These are phyloP conservation scores for Apiotrichum montevideense DNA, from an alignment of 1,284 basidiomycete genomes.

Conservation along the genomic window DNA sequence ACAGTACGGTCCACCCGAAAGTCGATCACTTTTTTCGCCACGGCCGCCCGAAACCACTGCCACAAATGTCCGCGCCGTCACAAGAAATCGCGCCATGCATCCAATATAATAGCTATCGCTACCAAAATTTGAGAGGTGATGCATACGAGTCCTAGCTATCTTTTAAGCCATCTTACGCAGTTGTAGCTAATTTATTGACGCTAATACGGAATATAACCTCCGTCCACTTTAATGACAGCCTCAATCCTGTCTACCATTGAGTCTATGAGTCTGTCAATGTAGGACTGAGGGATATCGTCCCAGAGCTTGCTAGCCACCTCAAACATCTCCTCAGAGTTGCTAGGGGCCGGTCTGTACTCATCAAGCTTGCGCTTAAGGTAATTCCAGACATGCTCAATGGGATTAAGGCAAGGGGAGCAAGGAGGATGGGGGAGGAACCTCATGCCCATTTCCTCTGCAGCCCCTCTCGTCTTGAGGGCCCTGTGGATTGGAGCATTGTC, in stretches of 20 bases:
- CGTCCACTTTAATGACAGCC: too few species aligned
- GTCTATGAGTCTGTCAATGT: neutral
- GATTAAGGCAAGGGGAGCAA: slow-evolving; percentile 1
- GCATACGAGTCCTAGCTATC: too few species aligned
- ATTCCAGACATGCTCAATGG: slow-evolving; percentile 1
- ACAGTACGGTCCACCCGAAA: too few species aligned
- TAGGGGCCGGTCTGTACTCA: neutral
- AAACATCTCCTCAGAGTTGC: neutral
- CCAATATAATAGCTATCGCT: too few species aligned
- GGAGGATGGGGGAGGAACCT: neutral
- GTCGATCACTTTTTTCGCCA: too few species aligned
- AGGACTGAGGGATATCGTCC: neutral
- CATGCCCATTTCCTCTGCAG: neutral
- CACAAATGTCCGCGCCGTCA: too few species aligned
- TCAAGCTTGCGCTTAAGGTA: neutral
- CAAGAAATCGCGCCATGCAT: too few species aligned
- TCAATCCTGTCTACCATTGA: neutral
- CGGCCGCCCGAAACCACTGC: too few species aligned
- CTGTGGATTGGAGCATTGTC: neutral
- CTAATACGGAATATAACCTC: too few species aligned
- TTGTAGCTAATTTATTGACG: too few species aligned
- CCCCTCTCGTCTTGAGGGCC: neutral
- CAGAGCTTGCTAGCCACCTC: neutral
- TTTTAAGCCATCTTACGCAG: too few species aligned
- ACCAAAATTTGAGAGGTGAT: too few species aligned